Percentiles rank a stretch among this genome's conserved stretches.
These are phyloP conservation scores for Phytophthora cryptogea DNA, from an alignment of 352 stramenopile species.

Conservation along the genomic window DNA sequence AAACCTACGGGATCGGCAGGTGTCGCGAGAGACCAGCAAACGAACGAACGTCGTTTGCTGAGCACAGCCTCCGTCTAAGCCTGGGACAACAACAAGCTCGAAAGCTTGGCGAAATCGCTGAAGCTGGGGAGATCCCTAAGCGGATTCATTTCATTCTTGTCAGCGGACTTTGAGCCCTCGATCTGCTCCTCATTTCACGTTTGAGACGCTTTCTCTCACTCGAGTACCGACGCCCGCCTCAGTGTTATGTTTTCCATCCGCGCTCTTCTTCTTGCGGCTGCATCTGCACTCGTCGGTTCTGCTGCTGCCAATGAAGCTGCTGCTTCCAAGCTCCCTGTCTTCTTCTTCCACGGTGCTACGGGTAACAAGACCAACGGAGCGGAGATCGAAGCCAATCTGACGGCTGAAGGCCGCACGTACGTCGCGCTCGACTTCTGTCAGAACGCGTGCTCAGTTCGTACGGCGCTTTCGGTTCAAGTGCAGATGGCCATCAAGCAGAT, in stretches of 20 bases:
- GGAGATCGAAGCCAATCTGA: constrained; percentile 43
- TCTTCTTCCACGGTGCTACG: constrained; percentile 62
- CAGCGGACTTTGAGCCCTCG: background rate
- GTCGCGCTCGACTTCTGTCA: constrained; percentile 50
- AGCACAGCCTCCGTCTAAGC: background rate
- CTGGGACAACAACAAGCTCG: background rate
- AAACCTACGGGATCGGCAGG: background rate
- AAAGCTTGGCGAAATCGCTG: background rate
- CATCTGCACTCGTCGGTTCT: constrained; percentile 15
- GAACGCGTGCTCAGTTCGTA: constrained; percentile 39
- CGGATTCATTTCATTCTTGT: background rate
- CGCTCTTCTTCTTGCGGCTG: constrained; percentile 20
- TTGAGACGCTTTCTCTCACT: constrained; percentile 14
- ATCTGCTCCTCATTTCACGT: constrained; percentile 20
- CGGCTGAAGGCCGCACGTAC: constrained; percentile 40
- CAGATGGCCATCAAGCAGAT: constrained; percentile 53
- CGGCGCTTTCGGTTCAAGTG: constrained; percentile 41
- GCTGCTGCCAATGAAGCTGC: constrained; percentile 24
- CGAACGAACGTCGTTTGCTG: too few species aligned
- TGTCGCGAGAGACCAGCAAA: background rate
- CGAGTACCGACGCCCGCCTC: constrained; percentile 1
- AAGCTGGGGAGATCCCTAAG: background rate
- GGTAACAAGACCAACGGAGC: constrained; percentile 38
- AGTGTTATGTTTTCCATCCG: constrained; percentile 26
- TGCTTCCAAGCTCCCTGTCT: constrained; percentile 41